phyloP scores from a whole-genome alignment of 208 protist species.

The Leishmania gerbilli region DNA sequence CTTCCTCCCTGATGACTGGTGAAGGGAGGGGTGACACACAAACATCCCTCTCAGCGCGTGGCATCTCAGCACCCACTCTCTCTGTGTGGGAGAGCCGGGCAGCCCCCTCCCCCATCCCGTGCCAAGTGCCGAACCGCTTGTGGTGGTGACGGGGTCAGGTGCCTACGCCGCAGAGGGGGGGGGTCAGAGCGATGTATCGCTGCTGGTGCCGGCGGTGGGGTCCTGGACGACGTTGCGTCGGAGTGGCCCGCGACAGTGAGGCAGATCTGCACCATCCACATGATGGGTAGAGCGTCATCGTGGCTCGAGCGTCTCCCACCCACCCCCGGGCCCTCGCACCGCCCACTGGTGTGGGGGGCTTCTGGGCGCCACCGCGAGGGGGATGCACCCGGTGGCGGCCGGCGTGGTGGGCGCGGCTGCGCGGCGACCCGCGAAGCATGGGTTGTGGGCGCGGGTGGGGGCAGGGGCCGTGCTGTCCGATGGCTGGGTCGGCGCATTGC shows the following conservation, averaged over 20 bases:
- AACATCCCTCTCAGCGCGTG: neutral
- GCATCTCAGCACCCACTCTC: neutral
- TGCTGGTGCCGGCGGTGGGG: neutral
- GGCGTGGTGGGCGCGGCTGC: neutral
- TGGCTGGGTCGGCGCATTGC: neutral
- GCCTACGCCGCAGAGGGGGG: neutral
- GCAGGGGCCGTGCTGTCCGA: neutral
- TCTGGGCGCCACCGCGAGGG: neutral
- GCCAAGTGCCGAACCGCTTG: neutral
- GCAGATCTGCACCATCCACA: too few relatives aligned
- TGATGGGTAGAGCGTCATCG: neutral
- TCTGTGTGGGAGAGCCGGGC: neutral
- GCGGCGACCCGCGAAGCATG: neutral
- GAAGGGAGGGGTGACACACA: neutral
- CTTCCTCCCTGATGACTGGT: neutral
- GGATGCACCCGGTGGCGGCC: neutral
- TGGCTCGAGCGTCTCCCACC: neutral
- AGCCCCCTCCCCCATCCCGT: neutral
- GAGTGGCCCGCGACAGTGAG: neutral
- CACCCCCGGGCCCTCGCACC: neutral
- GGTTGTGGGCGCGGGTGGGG: neutral
- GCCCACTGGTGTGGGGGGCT: neutral
- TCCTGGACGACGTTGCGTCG: neutral
- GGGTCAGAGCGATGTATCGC: neutral
- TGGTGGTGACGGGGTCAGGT: neutral